Conservation (phyloP, 345 rosid species). For the Angophora floribunda region DNA sequence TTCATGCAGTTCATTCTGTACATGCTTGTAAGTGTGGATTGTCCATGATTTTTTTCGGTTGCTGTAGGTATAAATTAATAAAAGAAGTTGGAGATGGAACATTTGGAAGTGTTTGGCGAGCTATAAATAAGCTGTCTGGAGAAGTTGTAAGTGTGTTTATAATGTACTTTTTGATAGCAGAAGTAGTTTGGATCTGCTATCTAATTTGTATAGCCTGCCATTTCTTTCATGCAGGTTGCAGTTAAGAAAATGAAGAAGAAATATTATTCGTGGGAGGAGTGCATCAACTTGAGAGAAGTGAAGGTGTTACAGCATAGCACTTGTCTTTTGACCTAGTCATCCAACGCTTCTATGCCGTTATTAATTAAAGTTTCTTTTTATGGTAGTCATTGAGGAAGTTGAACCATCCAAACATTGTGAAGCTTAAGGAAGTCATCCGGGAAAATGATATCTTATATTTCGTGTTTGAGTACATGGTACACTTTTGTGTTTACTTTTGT, state of each 20-base stretch:
- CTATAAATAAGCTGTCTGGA: conserved; percentile 65
- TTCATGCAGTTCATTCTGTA: neutral
- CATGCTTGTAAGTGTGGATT: neutral
- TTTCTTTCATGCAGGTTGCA: conserved; percentile 56
- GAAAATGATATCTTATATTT: conserved; percentile 80
- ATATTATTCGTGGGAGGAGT: conserved; percentile 92
- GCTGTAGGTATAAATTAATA: conserved; percentile 62
- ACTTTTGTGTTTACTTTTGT: neutral
- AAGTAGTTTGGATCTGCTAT: neutral
- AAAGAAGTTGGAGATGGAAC: conserved; percentile 98
- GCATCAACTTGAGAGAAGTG: conserved; percentile 88
- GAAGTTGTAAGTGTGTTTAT: conserved; percentile 66
- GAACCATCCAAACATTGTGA: conserved; percentile 94
- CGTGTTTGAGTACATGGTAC: conserved; percentile 94
- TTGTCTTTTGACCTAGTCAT: neutral
- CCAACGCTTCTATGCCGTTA: neutral
- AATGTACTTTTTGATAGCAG: neutral
- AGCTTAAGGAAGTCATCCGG: conserved; percentile 93
- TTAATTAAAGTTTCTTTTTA: neutral
- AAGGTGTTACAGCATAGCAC: conserved; percentile 37
- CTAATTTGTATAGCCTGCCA: neutral
- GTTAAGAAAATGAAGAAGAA: conserved; percentile 95
- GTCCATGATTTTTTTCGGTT: neutral
- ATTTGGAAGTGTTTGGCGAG: conserved; percentile 93
- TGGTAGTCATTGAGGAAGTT: conserved; percentile 71